Base-by-base conservation (phyloP, 345 rosid genomes). In the Linum trigynum region DNA sequence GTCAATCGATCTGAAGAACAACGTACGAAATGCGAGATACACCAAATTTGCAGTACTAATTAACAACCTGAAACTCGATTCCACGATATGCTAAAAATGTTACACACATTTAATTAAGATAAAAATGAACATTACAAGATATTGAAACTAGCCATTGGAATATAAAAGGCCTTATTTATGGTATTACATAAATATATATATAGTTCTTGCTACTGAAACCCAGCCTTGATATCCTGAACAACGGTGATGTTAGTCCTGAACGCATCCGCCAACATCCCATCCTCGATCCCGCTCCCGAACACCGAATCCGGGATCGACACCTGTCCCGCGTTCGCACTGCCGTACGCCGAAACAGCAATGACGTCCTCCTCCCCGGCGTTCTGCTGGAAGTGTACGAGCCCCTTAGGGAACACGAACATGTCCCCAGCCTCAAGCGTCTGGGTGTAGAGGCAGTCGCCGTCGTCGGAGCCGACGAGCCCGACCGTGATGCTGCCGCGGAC, bases 371-470 rank as follows among this genome's bases (percentile, higher is more conserved):
- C 45, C 38, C 53, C 73, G n/a, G 37, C 37, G 37, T 70, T 70
- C 15, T 8, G 16, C 38, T 55, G 63, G 63, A 35, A 70, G 35
- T 70, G 68, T 42, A 64, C 68, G 10, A 64, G 73, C n/a, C 73
- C 53, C 53, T 48, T 48, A 3, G 53, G 53, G 3, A 48, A 48
- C 9, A 48, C 53, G 11, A 48, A 48, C 59, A 64, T 43, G 39
- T 70, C 73, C 5, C 68, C 73, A 5, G 36, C 5, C 15, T 63
- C 17, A 1, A 70, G 68, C 48, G 41, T 70, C 59, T 59, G 65
- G 7, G 58, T 70, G 40, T 4, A 70, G 5, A 64, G 40, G 48
- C 50, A 57, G 48, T 57, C 63, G 35, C 51, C 23, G 48, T 57
- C 63, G 35, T 58, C 23, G 14, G 68, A 50, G 55, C 48, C 68